These are phyloP conservation scores for Populus hybrid DNA, from an alignment of 441 rosid species.

Conservation along the genomic window DNA sequence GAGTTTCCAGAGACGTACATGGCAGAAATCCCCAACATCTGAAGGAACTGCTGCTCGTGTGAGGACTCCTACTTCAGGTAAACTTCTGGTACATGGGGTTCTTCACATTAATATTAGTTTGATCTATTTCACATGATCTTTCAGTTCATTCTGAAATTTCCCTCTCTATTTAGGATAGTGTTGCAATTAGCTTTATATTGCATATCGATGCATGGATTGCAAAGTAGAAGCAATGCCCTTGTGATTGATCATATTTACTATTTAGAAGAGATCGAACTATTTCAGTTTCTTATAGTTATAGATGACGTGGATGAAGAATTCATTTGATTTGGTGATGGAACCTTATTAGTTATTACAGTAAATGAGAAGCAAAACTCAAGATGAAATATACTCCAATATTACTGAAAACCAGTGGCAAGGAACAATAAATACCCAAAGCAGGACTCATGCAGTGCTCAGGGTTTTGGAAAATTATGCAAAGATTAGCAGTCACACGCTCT, in stretches of 20 bases:
- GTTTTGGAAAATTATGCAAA: conserved; percentile 1
- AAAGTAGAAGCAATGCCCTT: not conserved
- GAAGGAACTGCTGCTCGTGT: conserved; percentile 40
- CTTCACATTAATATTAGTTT: not conserved
- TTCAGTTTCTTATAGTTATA: not conserved
- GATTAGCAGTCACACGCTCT: not conserved
- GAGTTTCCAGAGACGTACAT: conserved; percentile 44
- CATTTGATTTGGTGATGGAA: not conserved
- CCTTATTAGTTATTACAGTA: not conserved
- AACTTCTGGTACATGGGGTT: conserved; percentile 6
- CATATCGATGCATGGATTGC: not conserved
- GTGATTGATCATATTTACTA: not conserved
- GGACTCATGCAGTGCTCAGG: not conserved
- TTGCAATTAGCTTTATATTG: not conserved
- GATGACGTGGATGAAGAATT: not conserved
- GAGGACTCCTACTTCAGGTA: conserved; percentile 65
- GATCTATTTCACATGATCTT: conserved; percentile 6
- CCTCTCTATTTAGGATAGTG: not conserved
- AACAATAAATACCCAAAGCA: not conserved
- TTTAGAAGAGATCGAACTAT: not conserved
- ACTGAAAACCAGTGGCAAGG: not conserved
- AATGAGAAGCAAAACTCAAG: not conserved
- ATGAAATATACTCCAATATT: not conserved
- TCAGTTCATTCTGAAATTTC: conserved; percentile 4
- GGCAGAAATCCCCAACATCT: conserved; percentile 76